A percentile compares a stretch with the other conserved stretches of the same genome.
Evolutionary conservation across 306 rosid genomes (phyloP).

Genomic region (Lagenaria siceraria): DNA sequence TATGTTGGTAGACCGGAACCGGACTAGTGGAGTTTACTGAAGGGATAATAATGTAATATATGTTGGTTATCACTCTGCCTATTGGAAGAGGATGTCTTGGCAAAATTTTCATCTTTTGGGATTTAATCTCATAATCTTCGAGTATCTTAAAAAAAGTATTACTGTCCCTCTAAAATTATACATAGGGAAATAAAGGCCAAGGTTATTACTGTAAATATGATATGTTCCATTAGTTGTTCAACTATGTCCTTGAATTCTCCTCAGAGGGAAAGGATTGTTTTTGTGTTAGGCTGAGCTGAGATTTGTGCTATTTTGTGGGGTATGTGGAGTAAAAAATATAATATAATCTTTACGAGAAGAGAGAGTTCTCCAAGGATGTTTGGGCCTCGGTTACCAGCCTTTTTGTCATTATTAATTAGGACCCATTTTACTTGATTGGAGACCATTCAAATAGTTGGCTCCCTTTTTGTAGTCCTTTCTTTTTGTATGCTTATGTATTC

Average conservation of each 20-base stretch:
- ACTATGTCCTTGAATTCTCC: neutral
- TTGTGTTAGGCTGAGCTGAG: too few relatives aligned
- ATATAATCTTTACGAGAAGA: too few relatives aligned
- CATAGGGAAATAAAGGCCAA: neutral
- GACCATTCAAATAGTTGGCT: too few relatives aligned
- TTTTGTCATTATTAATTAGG: too few relatives aligned
- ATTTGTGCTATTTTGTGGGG: too few relatives aligned
- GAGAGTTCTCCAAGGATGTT: too few relatives aligned
- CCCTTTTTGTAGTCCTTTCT: too few relatives aligned
- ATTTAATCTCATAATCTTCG: neutral
- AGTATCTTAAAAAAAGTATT: neutral
- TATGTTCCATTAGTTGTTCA: neutral
- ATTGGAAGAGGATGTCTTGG: neutral
- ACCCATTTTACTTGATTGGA: too few relatives aligned
- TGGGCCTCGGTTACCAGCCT: too few relatives aligned
- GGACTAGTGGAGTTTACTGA: neutral
- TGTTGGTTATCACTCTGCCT: neutral
- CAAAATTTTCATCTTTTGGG: neutral
- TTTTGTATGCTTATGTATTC: too few relatives aligned
- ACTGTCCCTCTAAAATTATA: neutral
- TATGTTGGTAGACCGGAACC: neutral
- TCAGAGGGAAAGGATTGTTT: too few relatives aligned
- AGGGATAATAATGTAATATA: neutral
- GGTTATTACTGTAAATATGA: neutral
- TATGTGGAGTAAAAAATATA: too few relatives aligned